Percentiles rank a stretch among this genome's conserved stretches.
Conservation (phyloP, 2,329 filamentous ascomycete species). For the Exophiala dermatitidis region DNA sequence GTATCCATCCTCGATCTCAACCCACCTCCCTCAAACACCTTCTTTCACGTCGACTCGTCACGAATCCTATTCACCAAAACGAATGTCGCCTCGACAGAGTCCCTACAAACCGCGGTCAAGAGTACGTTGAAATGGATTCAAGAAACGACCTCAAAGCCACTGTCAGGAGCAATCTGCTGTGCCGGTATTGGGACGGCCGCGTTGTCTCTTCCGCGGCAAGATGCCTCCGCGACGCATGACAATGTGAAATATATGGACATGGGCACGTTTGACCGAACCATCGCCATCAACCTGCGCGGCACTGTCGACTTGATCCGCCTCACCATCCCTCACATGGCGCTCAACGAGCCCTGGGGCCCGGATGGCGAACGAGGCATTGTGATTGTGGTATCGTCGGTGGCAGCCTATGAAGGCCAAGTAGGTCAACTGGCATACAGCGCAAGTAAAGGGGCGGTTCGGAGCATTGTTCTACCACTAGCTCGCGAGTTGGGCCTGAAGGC, state of each 20-base stretch:
- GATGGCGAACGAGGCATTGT: conserved; percentile 27
- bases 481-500: conserved; percentile 26
- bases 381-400: conserved; percentile 25
- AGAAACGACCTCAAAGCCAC: conserved; percentile 18
- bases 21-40: conserved; percentile 17
- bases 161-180: conserved; percentile 24
- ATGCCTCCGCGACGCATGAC: conserved; percentile 14
- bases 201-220: conserved; percentile 22
- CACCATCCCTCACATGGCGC: conserved; percentile 25
- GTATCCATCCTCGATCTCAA: conserved; percentile 28
- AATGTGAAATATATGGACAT: conserved; percentile 41
- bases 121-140: conserved; percentile 24
- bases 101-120: conserved; percentile 21
- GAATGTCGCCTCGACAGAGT: conserved; percentile 28
- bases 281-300: conserved; percentile 35
- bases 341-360: conserved; percentile 18
- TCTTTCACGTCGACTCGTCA: conserved; percentile 14
- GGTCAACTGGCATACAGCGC: conserved; percentile 28
- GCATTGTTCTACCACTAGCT: conserved; percentile 27
- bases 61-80: conserved; percentile 27
- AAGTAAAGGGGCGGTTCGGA: conserved; percentile 27
- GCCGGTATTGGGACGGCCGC: conserved; percentile 26
- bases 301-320: conserved; percentile 28
- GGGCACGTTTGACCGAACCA: conserved; percentile 52
- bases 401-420: conserved; percentile 27